Evolutionary conservation across 257 asterid species (phyloP), one percentile per base, ranked within the genome.

Genomic region (Penstemon davidsonii): DNA sequence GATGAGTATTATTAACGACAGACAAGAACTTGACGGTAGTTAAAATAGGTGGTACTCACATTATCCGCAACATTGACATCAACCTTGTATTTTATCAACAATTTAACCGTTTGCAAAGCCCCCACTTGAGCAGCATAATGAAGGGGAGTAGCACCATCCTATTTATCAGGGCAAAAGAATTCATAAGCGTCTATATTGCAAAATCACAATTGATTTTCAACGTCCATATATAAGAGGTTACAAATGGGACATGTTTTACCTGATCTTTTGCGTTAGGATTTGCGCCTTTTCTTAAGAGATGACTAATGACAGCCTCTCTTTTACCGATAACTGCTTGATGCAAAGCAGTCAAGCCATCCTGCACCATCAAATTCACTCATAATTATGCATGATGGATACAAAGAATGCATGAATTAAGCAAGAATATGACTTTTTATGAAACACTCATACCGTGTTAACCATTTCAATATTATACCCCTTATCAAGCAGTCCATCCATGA

Each of bases 121-220:
- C 98, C 96, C 37, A 85, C 97, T 81, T 90, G 98, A 81, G 85
- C 95, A 71, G 98, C 98, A 65, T 90, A 90, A 78, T 93, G 98
- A 59, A 93, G 95, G 2, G 98, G 95, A 4, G 95, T 87, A 44
- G 85, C 90, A 15, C 98, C 96, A 66, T 84, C 96, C 97, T 93
- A 76, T 59, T 25, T 37, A 70, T 5, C 39, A 62, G 11, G 46
- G 64, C 65, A 7, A 11, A 71, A 13, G 25, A 74, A 49, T 25
- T 25, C 33, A 25, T 25, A 2, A 25, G 33, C 33, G 0, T 25
- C 33, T 0, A 25, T 25, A 25, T 25, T 25, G 33, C 33, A 25
- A 25, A 25, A 25, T 25, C 33, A 25, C 33, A 25, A 25, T 25
- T 25, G 33, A 25, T 25, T 25, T 25, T 25, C 33, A 25, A 25